Evolutionary conservation across 2,329 filamentous ascomycete genomes (phyloP).

Genomic region (Stylonectria norvegica): DNA sequence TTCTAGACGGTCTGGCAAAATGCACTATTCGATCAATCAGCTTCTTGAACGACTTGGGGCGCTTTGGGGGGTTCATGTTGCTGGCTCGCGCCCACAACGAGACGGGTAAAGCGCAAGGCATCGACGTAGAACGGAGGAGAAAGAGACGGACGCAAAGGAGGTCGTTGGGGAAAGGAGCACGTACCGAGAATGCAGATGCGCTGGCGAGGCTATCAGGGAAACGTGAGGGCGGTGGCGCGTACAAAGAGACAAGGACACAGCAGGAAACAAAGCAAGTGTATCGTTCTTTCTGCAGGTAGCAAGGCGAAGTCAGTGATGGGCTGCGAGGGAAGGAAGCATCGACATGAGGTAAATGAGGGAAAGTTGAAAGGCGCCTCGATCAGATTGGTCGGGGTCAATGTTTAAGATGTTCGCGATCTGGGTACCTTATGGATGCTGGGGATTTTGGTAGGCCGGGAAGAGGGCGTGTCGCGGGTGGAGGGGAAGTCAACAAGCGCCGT

Average conservation of each 20-base stretch:
- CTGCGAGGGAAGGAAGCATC: slow-evolving; percentile 14
- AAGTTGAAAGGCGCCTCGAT: too few relatives aligned
- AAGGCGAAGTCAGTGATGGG: slow-evolving; percentile 16
- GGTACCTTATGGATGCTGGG: background rate
- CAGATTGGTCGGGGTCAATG: too few relatives aligned
- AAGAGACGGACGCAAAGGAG: slow-evolving; percentile 1
- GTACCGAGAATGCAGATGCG: slow-evolving; percentile 15
- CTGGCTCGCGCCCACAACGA: background rate
- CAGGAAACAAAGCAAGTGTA: slow-evolving; percentile 24
- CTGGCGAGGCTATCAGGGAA: slow-evolving; percentile 16
- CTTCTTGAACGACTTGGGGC: slow-evolving; percentile 25
- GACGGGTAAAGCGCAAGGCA: background rate
- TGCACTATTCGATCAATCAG: slow-evolving; percentile 32
- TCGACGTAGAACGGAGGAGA: slow-evolving; percentile 1
- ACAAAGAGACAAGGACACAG: slow-evolving; percentile 9
- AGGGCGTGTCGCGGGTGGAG: slow-evolving; percentile 7
- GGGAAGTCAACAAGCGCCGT: slow-evolving; percentile 29
- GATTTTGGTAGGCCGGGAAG: background rate
- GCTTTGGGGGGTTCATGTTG: slow-evolving; percentile 25
- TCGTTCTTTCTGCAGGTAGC: slow-evolving; percentile 22
- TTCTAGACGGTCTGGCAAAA: slow-evolving; percentile 20
- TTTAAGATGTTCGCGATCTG: background rate
- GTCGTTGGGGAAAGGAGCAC: slow-evolving; percentile 7
- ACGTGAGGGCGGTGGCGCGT: slow-evolving; percentile 19
- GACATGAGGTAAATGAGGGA: too few relatives aligned